A percentile compares a stretch with the other conserved stretches of the same genome.
Conservation (phyloP, 352 stramenopile genomes). For the Thalassiosira mediterranea region DNA sequence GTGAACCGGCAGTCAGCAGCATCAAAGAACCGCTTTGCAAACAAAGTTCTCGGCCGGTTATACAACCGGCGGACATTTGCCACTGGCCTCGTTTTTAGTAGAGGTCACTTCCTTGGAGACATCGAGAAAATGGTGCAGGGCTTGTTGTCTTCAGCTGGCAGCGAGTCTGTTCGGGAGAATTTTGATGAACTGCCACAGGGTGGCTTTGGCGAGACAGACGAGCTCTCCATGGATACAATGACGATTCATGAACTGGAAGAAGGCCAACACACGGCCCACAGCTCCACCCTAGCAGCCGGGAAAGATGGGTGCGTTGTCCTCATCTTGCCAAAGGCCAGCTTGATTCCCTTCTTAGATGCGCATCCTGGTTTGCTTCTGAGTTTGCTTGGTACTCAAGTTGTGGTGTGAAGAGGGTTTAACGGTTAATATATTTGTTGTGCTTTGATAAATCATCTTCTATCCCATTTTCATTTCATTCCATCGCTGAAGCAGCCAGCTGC, state of each 20-base stretch:
- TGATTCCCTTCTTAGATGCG: slow-evolving; percentile 80
- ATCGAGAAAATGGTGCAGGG: slow-evolving; percentile 82
- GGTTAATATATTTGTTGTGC: slow-evolving; percentile 12
- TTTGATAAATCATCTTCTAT: too few species aligned
- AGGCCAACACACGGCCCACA: slow-evolving; percentile 50
- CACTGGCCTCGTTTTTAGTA: slow-evolving; percentile 74
- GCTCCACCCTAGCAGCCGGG: slow-evolving; percentile 74
- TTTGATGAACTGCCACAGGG: slow-evolving; percentile 20
- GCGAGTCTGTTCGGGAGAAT: slow-evolving; percentile 6
- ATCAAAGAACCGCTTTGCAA: slow-evolving; percentile 67
- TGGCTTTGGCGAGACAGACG: slow-evolving; percentile 55
- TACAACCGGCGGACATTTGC: slow-evolving; percentile 74
- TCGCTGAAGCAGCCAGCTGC: too few species aligned
- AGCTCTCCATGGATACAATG: slow-evolving; percentile 49
- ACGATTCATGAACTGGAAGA: slow-evolving; percentile 59
- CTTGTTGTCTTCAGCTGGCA: slow-evolving; percentile 50
- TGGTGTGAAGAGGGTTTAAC: slow-evolving; percentile 61
- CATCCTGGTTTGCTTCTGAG: slow-evolving; percentile 78
- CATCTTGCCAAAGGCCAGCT: slow-evolving; percentile 67
- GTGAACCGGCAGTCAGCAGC: slow-evolving; percentile 16
- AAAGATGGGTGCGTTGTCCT: slow-evolving; percentile 81
- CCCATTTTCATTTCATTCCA: too few species aligned
- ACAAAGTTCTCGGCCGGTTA: slow-evolving; percentile 78
- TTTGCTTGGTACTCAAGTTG: slow-evolving; percentile 79
- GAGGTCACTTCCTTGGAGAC: slow-evolving; percentile 80